Evolutionary conservation across 192 early-diverging fungal genomes (phyloP).

Genomic region (Coemansia sp.): DNA sequence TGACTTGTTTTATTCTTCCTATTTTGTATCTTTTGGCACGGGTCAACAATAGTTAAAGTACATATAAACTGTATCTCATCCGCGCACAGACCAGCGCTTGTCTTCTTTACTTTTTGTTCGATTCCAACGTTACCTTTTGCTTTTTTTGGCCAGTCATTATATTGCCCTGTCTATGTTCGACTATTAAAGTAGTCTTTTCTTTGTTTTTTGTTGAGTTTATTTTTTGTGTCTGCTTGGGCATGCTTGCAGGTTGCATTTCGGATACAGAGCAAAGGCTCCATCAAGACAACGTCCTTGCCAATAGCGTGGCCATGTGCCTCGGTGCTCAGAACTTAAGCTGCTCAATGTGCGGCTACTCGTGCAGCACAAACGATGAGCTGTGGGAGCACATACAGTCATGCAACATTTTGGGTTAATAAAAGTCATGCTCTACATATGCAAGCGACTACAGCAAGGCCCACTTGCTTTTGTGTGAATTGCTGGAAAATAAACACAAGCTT

Average conservation of each 20-base stretch:
- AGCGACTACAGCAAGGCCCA: not conserved
- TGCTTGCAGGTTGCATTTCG: not conserved
- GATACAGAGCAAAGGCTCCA: not conserved
- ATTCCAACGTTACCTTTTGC: no score
- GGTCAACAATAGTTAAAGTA: no score
- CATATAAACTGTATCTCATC: no score
- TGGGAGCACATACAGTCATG: constrained; percentile 53
- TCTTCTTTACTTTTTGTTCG: no score
- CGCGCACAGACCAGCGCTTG: no score
- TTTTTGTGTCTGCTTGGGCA: not conserved
- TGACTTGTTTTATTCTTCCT: not conserved
- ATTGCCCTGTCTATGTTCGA: not conserved
- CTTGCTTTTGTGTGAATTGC: not conserved
- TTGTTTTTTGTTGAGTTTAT: constrained; percentile 12
- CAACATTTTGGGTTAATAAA: constrained; percentile 31
- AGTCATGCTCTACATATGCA: not conserved
- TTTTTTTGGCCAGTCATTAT: no score
- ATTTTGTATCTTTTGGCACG: not conserved
- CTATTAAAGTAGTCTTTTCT: constrained; percentile 12
- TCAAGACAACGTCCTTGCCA: not conserved
- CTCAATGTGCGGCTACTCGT: constrained; percentile 47
- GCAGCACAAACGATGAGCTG: constrained; percentile 44
- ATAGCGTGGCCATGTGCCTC: constrained; percentile 7
- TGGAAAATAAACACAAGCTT: not conserved
- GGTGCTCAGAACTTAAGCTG: constrained; percentile 16